phyloP scores from a whole-genome alignment of 345 rosid species.

The Ceriops tagal region DNA sequence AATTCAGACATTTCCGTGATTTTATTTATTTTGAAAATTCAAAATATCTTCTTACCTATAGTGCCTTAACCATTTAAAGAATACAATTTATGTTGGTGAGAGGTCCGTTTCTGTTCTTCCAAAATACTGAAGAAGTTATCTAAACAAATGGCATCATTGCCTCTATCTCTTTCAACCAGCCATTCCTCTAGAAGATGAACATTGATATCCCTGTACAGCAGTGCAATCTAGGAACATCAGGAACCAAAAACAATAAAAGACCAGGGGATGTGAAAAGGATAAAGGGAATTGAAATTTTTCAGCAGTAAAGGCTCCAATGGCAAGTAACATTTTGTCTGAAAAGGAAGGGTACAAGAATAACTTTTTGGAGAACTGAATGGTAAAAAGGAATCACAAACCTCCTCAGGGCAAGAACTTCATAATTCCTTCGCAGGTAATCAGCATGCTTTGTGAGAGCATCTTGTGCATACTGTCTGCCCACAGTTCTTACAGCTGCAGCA shows the following conservation, averaged over 20 bases:
- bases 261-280: background rate
- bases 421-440: constrained; percentile 77
- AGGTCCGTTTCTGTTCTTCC: constrained; percentile 27
- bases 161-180: constrained; percentile 57
- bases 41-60: constrained; percentile 12
- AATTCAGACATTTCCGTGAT: no score
- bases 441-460: constrained; percentile 82
- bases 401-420: constrained; percentile 75
- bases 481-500: constrained; percentile 79
- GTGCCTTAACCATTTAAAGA: constrained; percentile 27
- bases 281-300: background rate
- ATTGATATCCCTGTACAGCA: constrained; percentile 55
- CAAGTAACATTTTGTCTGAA: background rate
- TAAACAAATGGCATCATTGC: constrained; percentile 53
- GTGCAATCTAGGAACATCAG: constrained; percentile 4
- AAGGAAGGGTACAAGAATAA: background rate
- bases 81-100: constrained; percentile 18
- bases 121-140: constrained; percentile 43
- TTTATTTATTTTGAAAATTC: no score
- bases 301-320: background rate
- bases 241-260: constrained; percentile 4
- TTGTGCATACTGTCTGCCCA: constrained; percentile 76
- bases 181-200: constrained; percentile 74
- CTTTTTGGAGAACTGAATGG: background rate
- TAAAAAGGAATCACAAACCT: constrained; percentile 36